Evolutionary conservation across 306 rosid species (phyloP), one percentile per base, ranked within the genome.

Genomic region (Cicer yamashitae): DNA sequence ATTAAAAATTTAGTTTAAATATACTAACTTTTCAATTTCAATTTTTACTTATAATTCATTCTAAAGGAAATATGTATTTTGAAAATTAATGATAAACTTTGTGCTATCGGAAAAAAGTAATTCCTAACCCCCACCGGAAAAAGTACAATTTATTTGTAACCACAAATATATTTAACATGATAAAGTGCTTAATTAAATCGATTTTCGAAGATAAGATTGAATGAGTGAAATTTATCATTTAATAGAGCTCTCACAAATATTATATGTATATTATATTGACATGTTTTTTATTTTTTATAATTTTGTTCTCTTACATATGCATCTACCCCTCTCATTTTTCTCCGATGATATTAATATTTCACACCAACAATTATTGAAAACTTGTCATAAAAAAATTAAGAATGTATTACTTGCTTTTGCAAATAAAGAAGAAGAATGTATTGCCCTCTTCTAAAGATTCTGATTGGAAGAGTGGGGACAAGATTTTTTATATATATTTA

Each of bases 221-320:
- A 72, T 78, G 84, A 78, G 89, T 88, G 90, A 79, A 59, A 54
- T 68, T 73, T 85, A 75, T 68, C 81, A 67, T 85, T 79, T 87
- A 81, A 71, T 62, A 50, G 67, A 34, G 51, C 67, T 52, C 67
- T 83, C 84, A 73, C 50, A n/a, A 3, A 61, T 81, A 71, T 13
- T 56, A 61, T 65, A 52, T 66, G 34, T 65, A 13, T n/a, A 37
- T 7, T 70, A 5, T 52, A 25, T 25, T 25, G 34, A 50, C 7
- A 50, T 25, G 30, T 2, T 25, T 25, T 2, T 25, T 25, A 50
- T 52, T 52, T 14, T 52, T 57, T 67, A 46, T 58, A 30, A 5
- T n/a, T 38, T 61, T 81, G 44, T 50, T 44, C 1, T 38, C 18
- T 69, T 43, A 46, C 18, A 22, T 18, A 56, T 48, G 45, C 38